These are phyloP conservation scores for Gloeopeniophorella convolvens DNA, from an alignment of 768 basidiomycete species.

Conservation along the genomic window DNA sequence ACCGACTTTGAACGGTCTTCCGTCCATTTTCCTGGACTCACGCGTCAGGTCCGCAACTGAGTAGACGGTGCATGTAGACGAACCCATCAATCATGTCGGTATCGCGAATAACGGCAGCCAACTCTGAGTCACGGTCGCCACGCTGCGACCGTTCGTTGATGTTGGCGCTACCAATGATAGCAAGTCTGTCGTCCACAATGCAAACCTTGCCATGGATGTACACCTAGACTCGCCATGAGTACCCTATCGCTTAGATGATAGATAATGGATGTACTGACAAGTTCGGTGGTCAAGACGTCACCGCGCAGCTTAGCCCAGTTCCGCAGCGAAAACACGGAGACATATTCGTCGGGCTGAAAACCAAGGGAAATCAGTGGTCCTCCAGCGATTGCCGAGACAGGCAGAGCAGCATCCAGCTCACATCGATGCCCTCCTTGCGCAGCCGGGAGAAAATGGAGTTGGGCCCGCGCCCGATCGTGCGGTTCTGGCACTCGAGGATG, in stretches of 20 bases:
- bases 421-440: slow-evolving; percentile 82
- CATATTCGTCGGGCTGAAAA: slow-evolving; percentile 84
- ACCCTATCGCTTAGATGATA: background rate
- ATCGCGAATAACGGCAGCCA: slow-evolving; percentile 89
- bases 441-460: slow-evolving; percentile 87
- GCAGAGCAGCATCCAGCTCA: slow-evolving; percentile 37
- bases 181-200: slow-evolving; percentile 91
- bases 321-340: slow-evolving; percentile 83
- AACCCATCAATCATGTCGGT: slow-evolving; percentile 95
- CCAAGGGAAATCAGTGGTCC: slow-evolving; percentile 6
- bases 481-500: slow-evolving; percentile 92
- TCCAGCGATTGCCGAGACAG: background rate
- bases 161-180: slow-evolving; percentile 93
- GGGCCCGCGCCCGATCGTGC: slow-evolving; percentile 81
- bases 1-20: slow-evolving; percentile 90
- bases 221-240: slow-evolving; percentile 39
- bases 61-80: slow-evolving; percentile 22
- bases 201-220: slow-evolving; percentile 87
- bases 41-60: background rate
- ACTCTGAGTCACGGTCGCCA: slow-evolving; percentile 94
- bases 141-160: slow-evolving; percentile 96
- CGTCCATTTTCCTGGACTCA: slow-evolving; percentile 84
- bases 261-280: slow-evolving; percentile 37
- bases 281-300: slow-evolving; percentile 81
- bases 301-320: slow-evolving; percentile 91